Conservation (phyloP, 768 basidiomycete species). For the Tulasnella sp. region DNA sequence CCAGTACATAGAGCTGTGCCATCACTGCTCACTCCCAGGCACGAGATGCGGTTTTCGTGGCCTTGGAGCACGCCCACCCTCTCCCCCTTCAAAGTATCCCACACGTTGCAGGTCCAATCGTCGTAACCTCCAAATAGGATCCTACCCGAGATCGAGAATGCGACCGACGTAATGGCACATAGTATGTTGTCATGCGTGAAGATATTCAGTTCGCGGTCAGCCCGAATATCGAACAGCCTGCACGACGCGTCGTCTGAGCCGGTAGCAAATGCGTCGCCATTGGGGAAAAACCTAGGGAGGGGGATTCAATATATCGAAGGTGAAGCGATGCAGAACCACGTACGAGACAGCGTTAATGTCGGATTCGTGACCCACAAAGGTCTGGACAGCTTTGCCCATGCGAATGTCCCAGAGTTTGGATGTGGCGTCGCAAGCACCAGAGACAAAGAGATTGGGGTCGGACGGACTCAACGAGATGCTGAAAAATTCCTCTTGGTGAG, state of each 20-base stretch:
- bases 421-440: conserved; percentile 96
- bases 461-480: conserved; percentile 86
- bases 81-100: conserved; percentile 98
- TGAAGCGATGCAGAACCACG: conserved; percentile 39
- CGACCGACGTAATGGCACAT: conserved; percentile 97
- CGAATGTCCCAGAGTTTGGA: conserved; percentile 99
- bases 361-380: conserved; percentile 96
- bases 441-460: conserved; percentile 94
- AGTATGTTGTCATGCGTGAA: conserved; percentile 99
- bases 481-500: conserved; percentile 26
- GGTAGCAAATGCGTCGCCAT: conserved; percentile 97
- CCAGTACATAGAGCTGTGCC: conserved; percentile 99
- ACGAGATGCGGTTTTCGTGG: conserved; percentile 96
- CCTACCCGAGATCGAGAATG: conserved; percentile 95
- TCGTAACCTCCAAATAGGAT: conserved; percentile 98
- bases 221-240: conserved; percentile 94
- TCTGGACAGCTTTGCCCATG: conserved; percentile 95
- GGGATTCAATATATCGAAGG: background rate
- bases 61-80: conserved; percentile 96
- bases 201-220: conserved; percentile 92
- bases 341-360: conserved; percentile 99
- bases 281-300: conserved; percentile 86
- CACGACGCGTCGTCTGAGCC: conserved; percentile 99
- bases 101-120: conserved; percentile 99
- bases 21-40: conserved; percentile 91